Evolutionary conservation across 805 yeast species (phyloP).

Genomic region (Hemisphaericaspora nanyangensis): DNA sequence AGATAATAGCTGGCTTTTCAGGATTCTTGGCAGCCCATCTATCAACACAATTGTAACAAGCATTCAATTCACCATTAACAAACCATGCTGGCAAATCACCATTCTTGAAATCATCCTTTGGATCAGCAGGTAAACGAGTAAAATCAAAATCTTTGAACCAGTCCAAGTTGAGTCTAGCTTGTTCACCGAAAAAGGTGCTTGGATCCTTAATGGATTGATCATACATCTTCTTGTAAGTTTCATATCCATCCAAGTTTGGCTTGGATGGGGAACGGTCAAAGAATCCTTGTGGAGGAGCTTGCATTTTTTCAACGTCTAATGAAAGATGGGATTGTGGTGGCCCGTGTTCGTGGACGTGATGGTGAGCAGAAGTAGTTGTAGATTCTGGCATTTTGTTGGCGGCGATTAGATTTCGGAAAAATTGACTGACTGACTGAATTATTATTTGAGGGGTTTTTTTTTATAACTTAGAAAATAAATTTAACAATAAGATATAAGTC

Average conservation of each 20-base stretch:
- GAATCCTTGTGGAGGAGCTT: slow-evolving; percentile 37
- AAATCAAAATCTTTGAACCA: slow-evolving; percentile 53
- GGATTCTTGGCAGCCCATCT: slow-evolving; percentile 91
- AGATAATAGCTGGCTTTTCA: slow-evolving; percentile 76
- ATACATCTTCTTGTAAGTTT: slow-evolving; percentile 48
- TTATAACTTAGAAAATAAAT: not conserved
- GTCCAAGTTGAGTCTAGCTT: slow-evolving; percentile 45
- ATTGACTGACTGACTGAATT: not conserved
- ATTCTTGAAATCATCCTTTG: slow-evolving; percentile 45
- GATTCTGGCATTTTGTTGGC: slow-evolving; percentile 10
- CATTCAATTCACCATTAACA: slow-evolving; percentile 87
- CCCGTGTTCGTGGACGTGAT: not conserved
- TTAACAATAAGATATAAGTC: not conserved
- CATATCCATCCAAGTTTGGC: slow-evolving; percentile 48
- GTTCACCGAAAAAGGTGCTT: slow-evolving; percentile 49
- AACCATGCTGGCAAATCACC: slow-evolving; percentile 91
- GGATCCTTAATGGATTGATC: slow-evolving; percentile 57
- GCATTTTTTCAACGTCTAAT: slow-evolving; percentile 30
- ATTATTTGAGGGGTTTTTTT: not conserved
- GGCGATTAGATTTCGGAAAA: not conserved
- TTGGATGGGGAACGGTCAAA: slow-evolving; percentile 41
- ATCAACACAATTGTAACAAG: slow-evolving; percentile 90
- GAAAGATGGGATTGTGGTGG: slow-evolving; percentile 17
- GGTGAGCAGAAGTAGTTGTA: not conserved
- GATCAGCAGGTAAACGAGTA: slow-evolving; percentile 43